phyloP scores from a whole-genome alignment of 768 basidiomycete genomes.

The Tulasnella sp. region DNA sequence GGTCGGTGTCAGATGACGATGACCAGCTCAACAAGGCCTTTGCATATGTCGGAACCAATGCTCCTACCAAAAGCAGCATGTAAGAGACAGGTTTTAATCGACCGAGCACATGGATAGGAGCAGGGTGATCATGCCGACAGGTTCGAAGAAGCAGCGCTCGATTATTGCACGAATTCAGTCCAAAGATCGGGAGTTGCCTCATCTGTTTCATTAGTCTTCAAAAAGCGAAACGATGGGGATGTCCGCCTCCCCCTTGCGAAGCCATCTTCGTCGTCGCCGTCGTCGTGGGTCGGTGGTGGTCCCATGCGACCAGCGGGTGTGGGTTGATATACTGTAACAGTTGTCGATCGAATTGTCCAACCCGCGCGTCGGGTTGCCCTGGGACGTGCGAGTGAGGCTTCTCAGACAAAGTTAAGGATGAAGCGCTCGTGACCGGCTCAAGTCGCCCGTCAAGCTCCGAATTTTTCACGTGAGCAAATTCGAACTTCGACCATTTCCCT shows the following conservation, averaged over 20 bases:
- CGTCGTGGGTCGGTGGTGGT: not conserved
- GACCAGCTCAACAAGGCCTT: not conserved
- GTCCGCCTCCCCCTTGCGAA: not conserved
- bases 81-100: not conserved
- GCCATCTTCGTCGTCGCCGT: not conserved
- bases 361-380: not conserved
- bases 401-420: not conserved
- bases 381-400: not conserved
- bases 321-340: not conserved
- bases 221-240: not conserved
- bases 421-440: constrained; percentile 8
- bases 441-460: not conserved
- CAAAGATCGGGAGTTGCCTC: not conserved
- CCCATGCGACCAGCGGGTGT: too few species aligned
- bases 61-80: not conserved
- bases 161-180: not conserved
- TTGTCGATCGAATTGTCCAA: not conserved
- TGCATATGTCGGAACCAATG: not conserved
- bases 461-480: constrained; percentile 1
- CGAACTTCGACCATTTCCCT: not conserved
- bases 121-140: not conserved
- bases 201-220: not conserved
- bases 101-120: not conserved
- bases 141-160: not conserved
- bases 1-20: not conserved